Conservation (phyloP, 257 asterid genomes). For the Henckelia pumila region DNA sequence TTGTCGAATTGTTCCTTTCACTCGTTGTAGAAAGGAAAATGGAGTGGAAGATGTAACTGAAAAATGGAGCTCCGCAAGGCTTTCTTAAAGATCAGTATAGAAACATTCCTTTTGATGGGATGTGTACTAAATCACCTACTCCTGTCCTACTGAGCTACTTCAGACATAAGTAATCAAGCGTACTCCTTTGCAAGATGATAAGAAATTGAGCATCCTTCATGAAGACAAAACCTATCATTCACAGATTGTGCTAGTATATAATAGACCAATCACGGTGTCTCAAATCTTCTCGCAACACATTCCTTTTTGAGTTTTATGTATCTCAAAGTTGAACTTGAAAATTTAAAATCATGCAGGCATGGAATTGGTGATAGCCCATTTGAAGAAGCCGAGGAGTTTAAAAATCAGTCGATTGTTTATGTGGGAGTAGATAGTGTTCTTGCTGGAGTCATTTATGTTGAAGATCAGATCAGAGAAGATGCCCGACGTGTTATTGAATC, state of each 20-base stretch:
- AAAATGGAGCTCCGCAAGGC: neutral
- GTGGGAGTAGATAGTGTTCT: constrained; percentile 83
- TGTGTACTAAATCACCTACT: neutral
- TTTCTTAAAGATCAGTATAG: neutral
- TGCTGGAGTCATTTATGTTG: constrained; percentile 90
- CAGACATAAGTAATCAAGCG: too few species aligned
- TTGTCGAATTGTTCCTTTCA: neutral
- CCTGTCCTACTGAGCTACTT: neutral
- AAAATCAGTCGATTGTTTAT: constrained; percentile 87
- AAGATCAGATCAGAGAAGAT: constrained; percentile 98
- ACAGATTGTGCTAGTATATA: too few species aligned
- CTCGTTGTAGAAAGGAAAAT: neutral
- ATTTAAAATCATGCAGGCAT: constrained; percentile 49
- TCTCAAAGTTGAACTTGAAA: neutral
- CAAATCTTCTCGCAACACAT: too few species aligned
- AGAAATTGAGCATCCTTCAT: too few species aligned
- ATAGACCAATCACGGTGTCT: too few species aligned
- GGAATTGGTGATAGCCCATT: constrained; percentile 63
- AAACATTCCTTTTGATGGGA: neutral
- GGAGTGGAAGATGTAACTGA: neutral
- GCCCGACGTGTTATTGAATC: constrained; percentile 78
- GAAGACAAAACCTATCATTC: too few species aligned
- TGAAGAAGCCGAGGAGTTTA: constrained; percentile 69
- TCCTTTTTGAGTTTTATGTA: too few species aligned
- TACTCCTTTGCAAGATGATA: neutral